phyloP scores from a whole-genome alignment of 805 yeast genomes.

The Ogataea nitratoaversa region DNA sequence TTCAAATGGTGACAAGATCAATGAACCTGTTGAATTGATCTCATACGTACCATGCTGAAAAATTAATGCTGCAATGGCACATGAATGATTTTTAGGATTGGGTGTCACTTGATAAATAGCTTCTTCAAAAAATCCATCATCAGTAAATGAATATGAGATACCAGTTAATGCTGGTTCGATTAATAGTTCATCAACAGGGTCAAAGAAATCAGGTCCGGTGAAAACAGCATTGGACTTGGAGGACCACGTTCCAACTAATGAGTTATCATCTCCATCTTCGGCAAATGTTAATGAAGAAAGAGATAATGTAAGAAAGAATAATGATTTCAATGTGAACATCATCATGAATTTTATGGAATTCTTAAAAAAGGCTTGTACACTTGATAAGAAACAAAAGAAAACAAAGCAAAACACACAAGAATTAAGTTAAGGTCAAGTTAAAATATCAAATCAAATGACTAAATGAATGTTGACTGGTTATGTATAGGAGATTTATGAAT shows the following conservation, averaged over 20 bases:
- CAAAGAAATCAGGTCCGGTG: constrained; percentile 95
- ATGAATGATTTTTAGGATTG: constrained; percentile 70
- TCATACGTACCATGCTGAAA: constrained; percentile 88
- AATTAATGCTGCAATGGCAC: constrained; percentile 78
- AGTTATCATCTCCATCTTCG: constrained; percentile 3
- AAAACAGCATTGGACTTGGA: constrained; percentile 90
- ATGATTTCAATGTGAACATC: constrained; percentile 1
- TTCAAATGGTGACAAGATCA: constrained; percentile 65
- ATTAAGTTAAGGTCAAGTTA: too few species aligned
- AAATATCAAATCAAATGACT: too few species aligned
- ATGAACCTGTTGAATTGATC: constrained; percentile 57
- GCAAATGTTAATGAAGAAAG: background rate
- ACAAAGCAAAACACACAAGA: too few species aligned
- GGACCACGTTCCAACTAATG: constrained; percentile 86
- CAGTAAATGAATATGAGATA: constrained; percentile 85
- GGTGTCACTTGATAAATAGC: constrained; percentile 77
- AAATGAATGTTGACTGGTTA: too few species aligned
- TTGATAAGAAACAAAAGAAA: too few species aligned
- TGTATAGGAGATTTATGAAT: too few species aligned
- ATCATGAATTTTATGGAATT: background rate
- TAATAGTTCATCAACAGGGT: constrained; percentile 90
- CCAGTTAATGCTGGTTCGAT: constrained; percentile 98
- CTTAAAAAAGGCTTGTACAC: too few species aligned
- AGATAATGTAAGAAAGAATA: background rate
- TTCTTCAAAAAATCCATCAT: constrained; percentile 87